Percentiles rank a stretch among this genome's conserved stretches.
Evolutionary conservation across 1,284 basidiomycete species (phyloP).

Genomic region (Inonotus hispidus): DNA sequence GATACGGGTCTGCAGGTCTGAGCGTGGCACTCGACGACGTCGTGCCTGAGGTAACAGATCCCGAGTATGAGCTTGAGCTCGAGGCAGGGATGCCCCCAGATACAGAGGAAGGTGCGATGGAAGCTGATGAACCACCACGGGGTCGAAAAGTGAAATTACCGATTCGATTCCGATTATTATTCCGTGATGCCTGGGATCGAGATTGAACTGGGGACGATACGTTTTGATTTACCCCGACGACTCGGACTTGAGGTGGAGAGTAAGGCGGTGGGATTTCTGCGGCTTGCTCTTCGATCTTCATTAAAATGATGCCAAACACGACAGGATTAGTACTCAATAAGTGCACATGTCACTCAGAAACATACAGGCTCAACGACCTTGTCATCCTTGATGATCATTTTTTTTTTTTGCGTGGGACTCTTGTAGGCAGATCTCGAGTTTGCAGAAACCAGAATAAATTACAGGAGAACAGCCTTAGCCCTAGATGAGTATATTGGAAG

Average conservation of each 20-base stretch:
- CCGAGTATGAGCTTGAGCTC: not conserved
- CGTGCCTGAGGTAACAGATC: not conserved
- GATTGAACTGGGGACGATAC: not conserved
- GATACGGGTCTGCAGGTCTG: not conserved
- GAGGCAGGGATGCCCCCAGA: not conserved
- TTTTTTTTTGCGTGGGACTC: not conserved
- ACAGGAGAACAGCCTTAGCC: too few relatives aligned
- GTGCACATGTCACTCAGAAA: not conserved
- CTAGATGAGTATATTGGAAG: too few relatives aligned
- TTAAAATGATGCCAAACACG: not conserved
- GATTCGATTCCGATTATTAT: not conserved
- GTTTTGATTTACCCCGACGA: not conserved
- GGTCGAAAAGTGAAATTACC: not conserved
- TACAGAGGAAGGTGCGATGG: not conserved
- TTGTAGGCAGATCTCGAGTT: not conserved
- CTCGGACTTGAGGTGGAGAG: not conserved
- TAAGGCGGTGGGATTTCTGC: constrained; percentile 9
- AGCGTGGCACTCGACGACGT: not conserved
- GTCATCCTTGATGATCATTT: constrained; percentile 15
- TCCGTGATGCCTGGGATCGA: not conserved
- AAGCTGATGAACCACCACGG: not conserved
- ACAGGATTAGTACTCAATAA: not conserved
- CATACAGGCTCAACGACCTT: constrained; percentile 7
- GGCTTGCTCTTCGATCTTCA: not conserved
- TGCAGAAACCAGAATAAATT: not conserved